Evolutionary conservation across 2,329 filamentous ascomycete genomes (phyloP).

Genomic region (Metarhizium robertsii): DNA sequence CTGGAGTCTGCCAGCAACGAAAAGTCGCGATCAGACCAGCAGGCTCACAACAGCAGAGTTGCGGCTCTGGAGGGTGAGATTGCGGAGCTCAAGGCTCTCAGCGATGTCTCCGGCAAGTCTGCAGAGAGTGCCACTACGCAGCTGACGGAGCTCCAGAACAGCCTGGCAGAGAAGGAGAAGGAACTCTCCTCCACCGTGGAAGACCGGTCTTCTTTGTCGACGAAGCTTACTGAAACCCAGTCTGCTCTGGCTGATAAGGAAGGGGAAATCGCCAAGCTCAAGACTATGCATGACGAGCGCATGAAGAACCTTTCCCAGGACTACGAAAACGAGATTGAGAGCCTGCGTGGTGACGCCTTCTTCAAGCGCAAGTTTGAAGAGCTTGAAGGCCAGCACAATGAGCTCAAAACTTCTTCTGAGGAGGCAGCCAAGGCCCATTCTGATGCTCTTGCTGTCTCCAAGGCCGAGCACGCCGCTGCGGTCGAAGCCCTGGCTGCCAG

Average conservation of each 20-base stretch:
- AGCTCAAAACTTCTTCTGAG: conserved; percentile 30
- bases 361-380: conserved; percentile 56
- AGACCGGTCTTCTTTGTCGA: conserved; percentile 32
- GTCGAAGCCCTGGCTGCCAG: conserved; percentile 39
- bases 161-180: conserved; percentile 32
- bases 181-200: conserved; percentile 36
- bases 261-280: conserved; percentile 38
- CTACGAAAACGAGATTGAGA: conserved; percentile 57
- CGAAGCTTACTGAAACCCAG: conserved; percentile 37
- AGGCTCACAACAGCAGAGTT: conserved; percentile 35
- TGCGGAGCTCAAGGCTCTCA: conserved; percentile 37
- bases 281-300: conserved; percentile 47
- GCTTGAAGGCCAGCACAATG: conserved; percentile 47
- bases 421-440: conserved; percentile 29
- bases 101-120: conserved; percentile 37
- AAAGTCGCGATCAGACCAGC: conserved; percentile 34
- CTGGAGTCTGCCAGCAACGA: conserved; percentile 35
- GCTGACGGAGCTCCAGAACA: conserved; percentile 28
- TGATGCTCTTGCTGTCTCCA: conserved; percentile 32
- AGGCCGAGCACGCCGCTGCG: conserved; percentile 33
- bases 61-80: conserved; percentile 43
- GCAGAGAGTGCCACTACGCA: conserved; percentile 29
- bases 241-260: conserved; percentile 39
- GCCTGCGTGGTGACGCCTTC: conserved; percentile 51
- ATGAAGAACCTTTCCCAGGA: conserved; percentile 50